Evolutionary conservation across 768 basidiomycete species (phyloP), one percentile per base, ranked within the genome.

Genomic region (Psilocybe sp.): DNA sequence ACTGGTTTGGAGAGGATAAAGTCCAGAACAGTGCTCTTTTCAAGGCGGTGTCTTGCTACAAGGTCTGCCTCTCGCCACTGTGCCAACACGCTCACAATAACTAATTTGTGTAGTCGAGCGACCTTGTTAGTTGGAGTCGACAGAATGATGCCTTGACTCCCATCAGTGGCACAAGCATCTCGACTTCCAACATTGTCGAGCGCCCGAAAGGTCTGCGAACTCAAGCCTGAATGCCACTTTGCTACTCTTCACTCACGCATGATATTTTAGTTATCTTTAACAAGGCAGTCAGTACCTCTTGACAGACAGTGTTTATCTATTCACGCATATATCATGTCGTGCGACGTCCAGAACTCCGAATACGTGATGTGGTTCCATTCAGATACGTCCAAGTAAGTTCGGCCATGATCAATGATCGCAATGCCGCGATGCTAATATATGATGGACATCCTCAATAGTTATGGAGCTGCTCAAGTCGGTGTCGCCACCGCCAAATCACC

Each of bases 291-390:
- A 13, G 64, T 50, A 32, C 2, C 1, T 42, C 40, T n/a, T 36
- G 31, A 15, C 16, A 43, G 3, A 36, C 16, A 16, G 18, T 20
- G 20, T 37, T 11, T 18, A 32, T 36, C 10, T 3, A 35, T 44
- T 41, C 14, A 38, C 15, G 11, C 14, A 13, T 16, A 28, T 7
- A 28, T 28, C 4, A 28, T 28, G 23, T 28, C 23, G 7, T 28
- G 23, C 23, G 23, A 28, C 18, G 10, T n/a, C 14, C 47, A 84
- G 81, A 82, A 77, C 56, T 69, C 69, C 6, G 79, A 82, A 69
- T 83, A 82, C 59, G 82, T 84, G 16, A 82, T 85, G 81, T 85
- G 82, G 82, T 85, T 85, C 69, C 82, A 85, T 62, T 81, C 80
- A 8, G 82, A 85, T 56, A 72, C 70, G 18, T 79, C 78, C 53